Evolutionary conservation across 495 filamentous ascomycete species (phyloP).

Genomic region (Filosporella fistucella): DNA sequence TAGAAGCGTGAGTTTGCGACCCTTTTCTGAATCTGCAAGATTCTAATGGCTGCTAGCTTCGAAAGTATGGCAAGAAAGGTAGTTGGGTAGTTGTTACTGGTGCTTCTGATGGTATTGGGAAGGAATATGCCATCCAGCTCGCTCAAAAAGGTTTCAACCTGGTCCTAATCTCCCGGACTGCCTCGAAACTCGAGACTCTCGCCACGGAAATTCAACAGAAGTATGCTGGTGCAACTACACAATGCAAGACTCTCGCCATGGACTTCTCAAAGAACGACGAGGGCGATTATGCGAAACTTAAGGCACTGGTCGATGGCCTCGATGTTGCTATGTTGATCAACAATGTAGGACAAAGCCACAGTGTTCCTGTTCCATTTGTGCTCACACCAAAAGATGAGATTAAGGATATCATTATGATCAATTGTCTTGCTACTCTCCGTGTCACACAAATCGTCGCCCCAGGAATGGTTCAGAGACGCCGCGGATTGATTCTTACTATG

Average conservation of each 20-base stretch:
- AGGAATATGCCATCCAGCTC: slow-evolving; percentile 90
- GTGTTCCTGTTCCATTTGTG: slow-evolving; percentile 84
- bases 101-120: slow-evolving; percentile 94
- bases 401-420: slow-evolving; percentile 86
- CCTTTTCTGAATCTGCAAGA: too few species aligned
- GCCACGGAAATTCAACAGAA: slow-evolving; percentile 69
- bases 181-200: slow-evolving; percentile 78
- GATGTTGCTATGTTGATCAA: slow-evolving; percentile 90
- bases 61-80: slow-evolving; percentile 84
- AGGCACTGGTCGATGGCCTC: slow-evolving; percentile 58
- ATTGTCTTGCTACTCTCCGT: slow-evolving; percentile 82
- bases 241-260: slow-evolving; percentile 78
- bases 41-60: slow-evolving; percentile 67
- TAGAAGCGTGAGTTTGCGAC: slow-evolving; percentile 44
- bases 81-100: slow-evolving; percentile 95
- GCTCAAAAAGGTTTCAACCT: slow-evolving; percentile 90
- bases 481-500: slow-evolving; percentile 93
- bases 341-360: slow-evolving; percentile 94
- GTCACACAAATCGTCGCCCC: slow-evolving; percentile 82
- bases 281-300: slow-evolving; percentile 69
- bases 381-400: slow-evolving; percentile 75
- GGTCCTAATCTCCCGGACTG: slow-evolving; percentile 88
- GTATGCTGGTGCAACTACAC: slow-evolving; percentile 42
- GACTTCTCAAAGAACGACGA: slow-evolving; percentile 80
- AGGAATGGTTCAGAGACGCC: slow-evolving; percentile 74